Evolutionary conservation across 371 early-diverging fungal species (phyloP).

Genomic region (Mucor saturninus): DNA sequence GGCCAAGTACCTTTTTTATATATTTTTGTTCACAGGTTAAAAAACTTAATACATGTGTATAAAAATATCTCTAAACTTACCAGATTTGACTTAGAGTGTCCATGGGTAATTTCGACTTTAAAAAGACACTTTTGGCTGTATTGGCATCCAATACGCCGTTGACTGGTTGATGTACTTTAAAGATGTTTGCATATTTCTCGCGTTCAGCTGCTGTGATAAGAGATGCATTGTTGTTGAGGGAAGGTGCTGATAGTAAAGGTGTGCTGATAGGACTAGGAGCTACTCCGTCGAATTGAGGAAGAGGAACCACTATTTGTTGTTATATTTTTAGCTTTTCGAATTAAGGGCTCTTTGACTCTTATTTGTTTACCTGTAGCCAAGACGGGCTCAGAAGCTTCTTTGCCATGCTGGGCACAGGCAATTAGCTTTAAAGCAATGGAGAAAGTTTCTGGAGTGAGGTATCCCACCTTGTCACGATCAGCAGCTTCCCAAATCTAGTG

Average conservation of each 20-base stretch:
- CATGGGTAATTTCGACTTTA: conserved; percentile 50
- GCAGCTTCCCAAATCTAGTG: conserved; percentile 64
- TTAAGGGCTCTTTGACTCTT: not conserved
- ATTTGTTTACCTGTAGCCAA: conserved; percentile 40
- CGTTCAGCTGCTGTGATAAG: conserved; percentile 40
- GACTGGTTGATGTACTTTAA: conserved; percentile 45
- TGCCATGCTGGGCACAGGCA: conserved; percentile 70
- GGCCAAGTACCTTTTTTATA: conserved; percentile 59
- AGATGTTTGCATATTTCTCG: conserved; percentile 51
- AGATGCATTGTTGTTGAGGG: conserved; percentile 2
- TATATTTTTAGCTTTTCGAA: not conserved
- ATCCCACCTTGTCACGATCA: conserved; percentile 37
- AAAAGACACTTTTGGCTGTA: conserved; percentile 45
- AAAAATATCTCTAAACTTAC: conserved; percentile 25
- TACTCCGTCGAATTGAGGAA: conserved; percentile 64
- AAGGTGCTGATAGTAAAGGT: conserved; percentile 16
- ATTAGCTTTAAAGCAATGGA: conserved; percentile 40
- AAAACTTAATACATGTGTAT: no score
- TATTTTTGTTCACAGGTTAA: no score
- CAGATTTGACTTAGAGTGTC: conserved; percentile 53
- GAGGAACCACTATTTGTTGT: conserved; percentile 38
- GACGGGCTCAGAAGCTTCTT: conserved; percentile 41
- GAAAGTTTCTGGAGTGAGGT: conserved; percentile 38
- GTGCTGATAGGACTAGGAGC: conserved; percentile 26
- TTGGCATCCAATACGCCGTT: conserved; percentile 45